Evolutionary conservation across 495 filamentous ascomycete species (phyloP).

Genomic region (Hyaloscypha finlandica): DNA sequence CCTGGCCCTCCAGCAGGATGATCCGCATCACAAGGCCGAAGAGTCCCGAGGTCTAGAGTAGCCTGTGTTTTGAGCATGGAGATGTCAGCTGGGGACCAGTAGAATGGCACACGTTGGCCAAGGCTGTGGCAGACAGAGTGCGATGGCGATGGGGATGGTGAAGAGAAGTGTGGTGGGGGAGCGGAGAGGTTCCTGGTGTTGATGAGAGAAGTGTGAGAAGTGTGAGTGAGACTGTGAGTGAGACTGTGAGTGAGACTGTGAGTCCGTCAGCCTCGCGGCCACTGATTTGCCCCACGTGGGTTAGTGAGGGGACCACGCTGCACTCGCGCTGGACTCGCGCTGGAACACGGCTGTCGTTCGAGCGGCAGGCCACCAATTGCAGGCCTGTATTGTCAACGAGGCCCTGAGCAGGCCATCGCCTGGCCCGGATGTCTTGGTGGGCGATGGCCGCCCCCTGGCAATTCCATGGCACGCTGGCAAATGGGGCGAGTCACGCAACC

Average conservation of each 20-base stretch:
- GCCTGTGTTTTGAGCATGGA: background rate
- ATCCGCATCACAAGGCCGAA: conserved; percentile 23
- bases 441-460: too few relatives aligned
- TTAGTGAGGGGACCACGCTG: background rate
- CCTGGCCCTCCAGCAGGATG: background rate
- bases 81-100: conserved; percentile 16
- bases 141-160: background rate
- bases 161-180: background rate
- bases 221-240: too few relatives aligned
- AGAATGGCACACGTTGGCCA: conserved; percentile 28
- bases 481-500: background rate
- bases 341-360: background rate
- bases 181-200: background rate
- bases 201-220: background rate
- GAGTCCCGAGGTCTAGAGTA: conserved; percentile 12
- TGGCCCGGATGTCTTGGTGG: background rate
- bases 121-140: conserved; percentile 19
- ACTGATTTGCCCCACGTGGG: conserved; percentile 29
- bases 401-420: background rate
- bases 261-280: conserved; percentile 24
- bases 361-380: too few relatives aligned
- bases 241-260: too few relatives aligned
- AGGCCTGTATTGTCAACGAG: conserved; percentile 2
- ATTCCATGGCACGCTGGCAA: too few relatives aligned
- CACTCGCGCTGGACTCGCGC: background rate